A percentile compares a stretch with the other conserved stretches of the same genome.
phyloP scores from a whole-genome alignment of 257 asterid genomes.

The Dorcoceras hygrometricum region DNA sequence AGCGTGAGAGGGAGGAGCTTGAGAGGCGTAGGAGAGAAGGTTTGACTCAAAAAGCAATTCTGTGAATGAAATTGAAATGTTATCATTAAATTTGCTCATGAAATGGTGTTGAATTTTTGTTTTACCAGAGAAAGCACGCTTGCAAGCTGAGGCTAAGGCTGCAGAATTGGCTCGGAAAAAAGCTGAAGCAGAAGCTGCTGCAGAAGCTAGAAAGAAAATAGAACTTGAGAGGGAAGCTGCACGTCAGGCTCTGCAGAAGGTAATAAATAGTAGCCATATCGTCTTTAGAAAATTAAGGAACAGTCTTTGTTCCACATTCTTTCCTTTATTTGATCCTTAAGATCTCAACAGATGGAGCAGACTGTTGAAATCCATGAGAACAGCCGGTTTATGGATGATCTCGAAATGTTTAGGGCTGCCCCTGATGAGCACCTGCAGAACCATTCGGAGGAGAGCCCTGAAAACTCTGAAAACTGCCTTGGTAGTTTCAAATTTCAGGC shows the following conservation, averaged over 20 bases:
- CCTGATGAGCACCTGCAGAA: conserved; percentile 51
- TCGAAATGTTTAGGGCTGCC: conserved; percentile 59
- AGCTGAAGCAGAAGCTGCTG: conserved; percentile 72
- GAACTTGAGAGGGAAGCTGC: conserved; percentile 89
- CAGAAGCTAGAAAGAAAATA: conserved; percentile 59
- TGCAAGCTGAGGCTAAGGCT: conserved; percentile 83
- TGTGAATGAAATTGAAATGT: conserved; percentile 4
- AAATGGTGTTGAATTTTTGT: conserved; percentile 4
- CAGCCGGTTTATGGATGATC: conserved; percentile 62
- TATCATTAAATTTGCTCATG: conserved; percentile 2
- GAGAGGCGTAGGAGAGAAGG: conserved; percentile 75
- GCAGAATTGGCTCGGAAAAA: conserved; percentile 64
- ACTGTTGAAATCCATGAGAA: conserved; percentile 73
- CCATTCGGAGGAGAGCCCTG: conserved; percentile 58
- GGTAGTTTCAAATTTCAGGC: conserved; percentile 65
- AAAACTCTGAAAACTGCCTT: conserved; percentile 39
- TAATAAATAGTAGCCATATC: conserved; percentile 26
- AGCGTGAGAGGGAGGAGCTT: conserved; percentile 67
- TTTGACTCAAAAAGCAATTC: conserved; percentile 22
- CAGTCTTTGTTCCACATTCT: not conserved
- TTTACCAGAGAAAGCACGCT: conserved; percentile 65
- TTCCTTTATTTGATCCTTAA: not conserved
- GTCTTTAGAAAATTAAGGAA: not conserved
- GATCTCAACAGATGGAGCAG: conserved; percentile 65
- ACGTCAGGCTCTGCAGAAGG: conserved; percentile 78